Percentiles rank a stretch among this genome's conserved stretches.
These are phyloP conservation scores for Calocybe gangraenosa DNA, from an alignment of 768 basidiomycete genomes.

Conservation along the genomic window DNA sequence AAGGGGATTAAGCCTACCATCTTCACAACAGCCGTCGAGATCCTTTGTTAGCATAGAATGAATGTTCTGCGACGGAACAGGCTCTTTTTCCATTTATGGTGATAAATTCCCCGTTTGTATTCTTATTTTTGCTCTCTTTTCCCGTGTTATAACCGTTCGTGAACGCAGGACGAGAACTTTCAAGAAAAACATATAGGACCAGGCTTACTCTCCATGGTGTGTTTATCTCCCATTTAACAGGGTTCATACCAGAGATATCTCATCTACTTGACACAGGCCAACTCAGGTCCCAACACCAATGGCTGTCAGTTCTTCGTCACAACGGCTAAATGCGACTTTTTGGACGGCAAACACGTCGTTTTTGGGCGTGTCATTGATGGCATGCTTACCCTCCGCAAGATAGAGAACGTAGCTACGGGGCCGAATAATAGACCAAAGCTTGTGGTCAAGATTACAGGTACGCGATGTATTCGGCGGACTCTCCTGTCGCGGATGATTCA, in stretches of 20 bases:
- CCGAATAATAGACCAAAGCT: conserved; percentile 88
- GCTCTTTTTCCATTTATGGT: conserved; percentile 95
- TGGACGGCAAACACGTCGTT: conserved; percentile 93
- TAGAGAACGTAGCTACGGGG: conserved; percentile 93
- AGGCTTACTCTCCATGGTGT: conserved; percentile 88
- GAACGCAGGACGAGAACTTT: conserved; percentile 87
- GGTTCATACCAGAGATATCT: neutral
- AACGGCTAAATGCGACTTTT: conserved; percentile 89
- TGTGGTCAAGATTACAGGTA: conserved; percentile 83
- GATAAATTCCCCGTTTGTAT: conserved; percentile 80
- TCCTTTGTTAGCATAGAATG: too few relatives aligned
- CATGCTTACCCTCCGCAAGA: conserved; percentile 92
- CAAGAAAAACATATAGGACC: conserved; percentile 82
- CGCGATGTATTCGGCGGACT: conserved; percentile 37
- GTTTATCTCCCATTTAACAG: conserved; percentile 7
- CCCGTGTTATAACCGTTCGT: neutral
- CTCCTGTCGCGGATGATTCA: conserved; percentile 41
- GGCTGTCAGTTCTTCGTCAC: conserved; percentile 99
- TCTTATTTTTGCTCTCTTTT: neutral
- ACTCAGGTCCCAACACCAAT: conserved; percentile 92
- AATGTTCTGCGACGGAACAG: conserved; percentile 96
- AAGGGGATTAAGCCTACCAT: too few relatives aligned
- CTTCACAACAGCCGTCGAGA: too few relatives aligned
- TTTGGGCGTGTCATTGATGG: conserved; percentile 90
- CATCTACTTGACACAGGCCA: conserved; percentile 56